Percentiles rank a stretch among this genome's conserved stretches.
Conservation (phyloP, 371 early-diverging fungal genomes). For the Lichtheimia hyalospora region DNA sequence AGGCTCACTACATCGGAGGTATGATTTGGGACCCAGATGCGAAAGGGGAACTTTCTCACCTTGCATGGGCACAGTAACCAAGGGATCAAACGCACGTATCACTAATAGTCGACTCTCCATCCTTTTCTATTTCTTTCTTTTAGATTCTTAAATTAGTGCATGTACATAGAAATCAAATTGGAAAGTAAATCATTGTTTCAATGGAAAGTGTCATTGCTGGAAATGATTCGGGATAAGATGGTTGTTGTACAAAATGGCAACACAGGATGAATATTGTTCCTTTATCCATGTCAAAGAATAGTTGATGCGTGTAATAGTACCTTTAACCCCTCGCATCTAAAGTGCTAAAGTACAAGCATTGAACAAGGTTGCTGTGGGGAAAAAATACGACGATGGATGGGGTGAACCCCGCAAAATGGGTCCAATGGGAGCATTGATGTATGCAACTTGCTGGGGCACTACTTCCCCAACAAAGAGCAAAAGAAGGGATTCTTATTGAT, state of each 20-base stretch:
- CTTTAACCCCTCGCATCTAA: too few relatives aligned
- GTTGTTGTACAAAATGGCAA: too few relatives aligned
- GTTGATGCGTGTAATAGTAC: too few relatives aligned
- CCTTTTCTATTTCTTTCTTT: neutral
- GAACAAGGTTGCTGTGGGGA: conserved; percentile 1
- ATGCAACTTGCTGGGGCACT: neutral
- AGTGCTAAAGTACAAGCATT: neutral
- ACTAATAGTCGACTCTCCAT: neutral
- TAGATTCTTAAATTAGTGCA: neutral
- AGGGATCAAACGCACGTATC: neutral
- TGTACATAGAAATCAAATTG: neutral
- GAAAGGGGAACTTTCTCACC: neutral
- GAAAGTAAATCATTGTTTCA: too few relatives aligned
- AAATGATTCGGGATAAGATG: too few relatives aligned
- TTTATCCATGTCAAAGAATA: too few relatives aligned
- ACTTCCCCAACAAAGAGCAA: conserved; percentile 6
- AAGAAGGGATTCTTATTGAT: neutral
- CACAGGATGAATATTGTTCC: too few relatives aligned
- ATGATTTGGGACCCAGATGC: neutral
- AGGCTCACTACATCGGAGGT: conserved; percentile 25
- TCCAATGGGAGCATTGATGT: neutral
- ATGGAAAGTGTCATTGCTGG: too few relatives aligned
- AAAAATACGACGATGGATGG: neutral
- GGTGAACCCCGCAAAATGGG: conserved; percentile 8
- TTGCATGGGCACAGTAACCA: neutral